Base-by-base conservation (phyloP, 768 basidiomycete genomes). In the Tremella fuciformis region DNA sequence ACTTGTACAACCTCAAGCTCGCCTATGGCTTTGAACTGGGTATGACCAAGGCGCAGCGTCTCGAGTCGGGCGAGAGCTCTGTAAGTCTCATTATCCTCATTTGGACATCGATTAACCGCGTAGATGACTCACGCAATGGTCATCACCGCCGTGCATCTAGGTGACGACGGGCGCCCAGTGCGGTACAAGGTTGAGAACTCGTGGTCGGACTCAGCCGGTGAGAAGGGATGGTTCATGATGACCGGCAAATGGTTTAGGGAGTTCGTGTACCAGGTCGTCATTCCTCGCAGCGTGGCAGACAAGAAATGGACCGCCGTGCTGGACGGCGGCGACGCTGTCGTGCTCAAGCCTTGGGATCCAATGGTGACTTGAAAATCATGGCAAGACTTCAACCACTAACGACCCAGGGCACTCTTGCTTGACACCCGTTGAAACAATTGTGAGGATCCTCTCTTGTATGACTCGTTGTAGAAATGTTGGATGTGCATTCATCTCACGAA, bases 141-240 rank as follows among this genome's bases (percentile, higher is more conserved):
- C 42, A 93, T 97, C 74, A 86, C 88, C 16, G 93, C 84, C 16
- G 93, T 93, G 16, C 93, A 97, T 72, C 79, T 96, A 50, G 91
- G 93, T 70, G 78, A 75, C 55, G 73, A 76, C 1, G 90, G 89
- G 53, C 84, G 83, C 57, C 86, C 91, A 0, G 77, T 93, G 18
- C 83, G 91, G n/a, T 98, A 91, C 83, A 90, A 91, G 78, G 89
- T 98, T 18, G 94, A 98, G 81, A 98, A 98, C 80, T 88, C 86
- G 2, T 98, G 94, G 94, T 88, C 89, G 15, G 84, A 85, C 24
- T 78, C 79, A 0, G 82, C 81, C 0, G 88, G 91, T 22, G 81
- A 91, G 65, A 86, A 91, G 66, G 93, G 93, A 6, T 93, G 85
- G 78, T 90, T 88, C 78, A 84, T 94, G 68, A 93, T 94, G 91